A percentile compares a stretch with the other conserved stretches of the same genome.
phyloP scores from a whole-genome alignment of 2,329 filamentous ascomycete genomes.

The Chaetoscypha palmicola region DNA sequence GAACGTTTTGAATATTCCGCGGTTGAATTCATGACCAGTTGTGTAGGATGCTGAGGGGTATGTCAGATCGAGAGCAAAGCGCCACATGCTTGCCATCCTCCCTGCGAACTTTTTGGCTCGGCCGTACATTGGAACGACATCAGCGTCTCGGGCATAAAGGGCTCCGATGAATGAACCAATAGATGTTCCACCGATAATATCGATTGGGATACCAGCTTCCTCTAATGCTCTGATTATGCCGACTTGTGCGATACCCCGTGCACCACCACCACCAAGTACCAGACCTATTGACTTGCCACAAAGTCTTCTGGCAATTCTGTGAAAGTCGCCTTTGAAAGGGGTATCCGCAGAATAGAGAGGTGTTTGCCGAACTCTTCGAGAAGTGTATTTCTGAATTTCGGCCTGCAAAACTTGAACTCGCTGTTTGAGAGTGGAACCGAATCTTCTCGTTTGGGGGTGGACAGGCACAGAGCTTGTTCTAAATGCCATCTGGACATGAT shows the following conservation, averaged over 20 bases:
- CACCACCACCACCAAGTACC: constrained; percentile 89
- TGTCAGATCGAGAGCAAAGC: constrained; percentile 92
- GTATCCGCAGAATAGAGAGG: constrained; percentile 87
- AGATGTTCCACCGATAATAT: constrained; percentile 90
- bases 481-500: constrained; percentile 95
- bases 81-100: constrained; percentile 98
- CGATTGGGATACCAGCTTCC: constrained; percentile 92
- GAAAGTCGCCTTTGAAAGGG: constrained; percentile 93
- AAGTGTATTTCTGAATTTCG: constrained; percentile 97
- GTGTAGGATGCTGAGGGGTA: constrained; percentile 97
- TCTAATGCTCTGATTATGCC: constrained; percentile 93
- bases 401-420: constrained; percentile 91
- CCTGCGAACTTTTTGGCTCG: constrained; percentile 95
- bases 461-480: constrained; percentile 68
- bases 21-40: constrained; percentile 97
- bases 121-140: constrained; percentile 94
- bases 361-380: constrained; percentile 78
- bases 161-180: constrained; percentile 95
- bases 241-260: constrained; percentile 84
- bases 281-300: constrained; percentile 93
- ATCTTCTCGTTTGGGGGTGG: constrained; percentile 66
- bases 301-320: constrained; percentile 79
- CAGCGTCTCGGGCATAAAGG: constrained; percentile 90
- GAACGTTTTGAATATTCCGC: constrained; percentile 97
- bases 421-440: constrained; percentile 83